Base-by-base conservation (phyloP, 441 rosid species). In the Arabidopsis hybrid region DNA sequence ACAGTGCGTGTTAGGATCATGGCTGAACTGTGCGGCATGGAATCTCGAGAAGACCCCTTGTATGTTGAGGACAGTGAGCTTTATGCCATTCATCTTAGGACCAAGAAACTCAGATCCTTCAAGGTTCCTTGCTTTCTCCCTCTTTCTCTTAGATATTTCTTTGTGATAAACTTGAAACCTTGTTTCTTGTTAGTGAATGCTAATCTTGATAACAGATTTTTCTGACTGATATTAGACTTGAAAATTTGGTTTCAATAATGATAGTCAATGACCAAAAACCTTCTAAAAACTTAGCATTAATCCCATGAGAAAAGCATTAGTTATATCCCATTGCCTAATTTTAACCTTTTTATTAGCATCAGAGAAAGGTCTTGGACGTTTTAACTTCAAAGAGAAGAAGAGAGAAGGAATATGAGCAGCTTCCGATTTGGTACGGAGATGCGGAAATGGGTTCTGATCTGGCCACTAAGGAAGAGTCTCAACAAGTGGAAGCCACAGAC, bases 371-470 rank as follows among this genome's bases (percentile, higher is more conserved):
- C 70, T 72, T 81, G 78, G 93, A 88, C 63, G 90, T 88, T 12
- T 88, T 90, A 62, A 67, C 80, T 70, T 72, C 91, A 0, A 86
- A 81, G 72, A 85, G 71, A 81, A 83, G 85, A 82, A 45, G 85
- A 69, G 83, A 76, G 51, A 85, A 88, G 85, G 98, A 92, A 66
- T 92, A 92, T 29, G 87, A 88, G 79, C 93, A 81, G 67, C 88
- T 92, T 36, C 85, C 89, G 16, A 85, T 90, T 69, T 86, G 85
- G 95, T 86, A 83, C 8, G 95, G 92, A 49, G 95, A 90, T 58
- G 74, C 80, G 14, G 81, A 85, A 39, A 75, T 79, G 67, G 84
- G 74, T 31, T 72, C 70, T 49, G 68, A 67, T 72, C 74, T 78
- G 29, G 79, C 66, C 50, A 34, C 67, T 14, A 9, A 2, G 6